Base-by-base conservation (phyloP, 805 yeast species). In the Candida corydali region DNA sequence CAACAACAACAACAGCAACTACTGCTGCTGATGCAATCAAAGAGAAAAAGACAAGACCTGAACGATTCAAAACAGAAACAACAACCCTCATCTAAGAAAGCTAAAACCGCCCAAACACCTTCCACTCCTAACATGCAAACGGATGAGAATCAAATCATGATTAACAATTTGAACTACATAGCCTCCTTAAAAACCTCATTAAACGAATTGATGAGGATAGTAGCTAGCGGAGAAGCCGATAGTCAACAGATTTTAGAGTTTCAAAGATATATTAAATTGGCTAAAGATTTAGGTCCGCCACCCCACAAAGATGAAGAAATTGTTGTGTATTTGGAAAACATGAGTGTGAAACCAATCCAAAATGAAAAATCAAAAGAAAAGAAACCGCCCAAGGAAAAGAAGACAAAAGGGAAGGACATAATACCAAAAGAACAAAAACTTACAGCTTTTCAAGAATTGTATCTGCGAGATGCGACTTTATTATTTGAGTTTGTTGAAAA, bases 401-500 rank as follows among this genome's bases (percentile, higher is more conserved):
- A 29, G 26, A 17, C 10, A 9, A 48, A 52, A 34, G 34, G 47
- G 19, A 48, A 47, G 48, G 59, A 47, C 27, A 46, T 54, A 23
- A 30, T 52, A 17, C 54, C 59, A 3, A 56, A 69, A 41, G 86
- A 81, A 31, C 77, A 70, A 42, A 78, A 76, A 46, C 59, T 85
- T 34, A 83, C 93, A 0, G 80, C 88, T 0, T 83, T 84, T 49
- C 94, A 85, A 50, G 89, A 82, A 46, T 73, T 78, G 53, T 84
- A 83, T 49, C 62, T 76, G 16, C 55, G 73, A 25, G 76, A 77
- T 47, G 87, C 94, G 0, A 82, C 86, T 36, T 55, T 93, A 26
- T 80, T 88, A 5, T 80, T 91, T 55, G 98, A 93, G 57, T 91
- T 80, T 61, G 73, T 73, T 18, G 98, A 93, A 49, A 81, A 80